phyloP scores from a whole-genome alignment of 441 rosid species.

The Adansonia grandidieri region DNA sequence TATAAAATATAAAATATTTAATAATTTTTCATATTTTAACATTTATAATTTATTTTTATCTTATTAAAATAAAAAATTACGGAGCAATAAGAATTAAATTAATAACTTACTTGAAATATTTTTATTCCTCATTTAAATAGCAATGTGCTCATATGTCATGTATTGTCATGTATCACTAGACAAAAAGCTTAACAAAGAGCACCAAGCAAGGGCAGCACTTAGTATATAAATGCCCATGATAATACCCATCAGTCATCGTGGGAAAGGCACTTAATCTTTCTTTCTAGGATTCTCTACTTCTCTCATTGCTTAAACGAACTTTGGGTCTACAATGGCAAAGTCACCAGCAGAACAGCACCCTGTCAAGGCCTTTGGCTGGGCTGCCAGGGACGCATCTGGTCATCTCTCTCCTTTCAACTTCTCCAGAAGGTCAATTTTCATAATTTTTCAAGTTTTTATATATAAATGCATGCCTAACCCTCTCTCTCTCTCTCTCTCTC shows the following conservation, averaged over 20 bases:
- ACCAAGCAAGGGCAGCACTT: not conserved
- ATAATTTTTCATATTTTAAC: too few species aligned
- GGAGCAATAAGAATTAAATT: too few species aligned
- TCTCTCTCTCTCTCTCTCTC: not conserved
- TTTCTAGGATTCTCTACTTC: not conserved
- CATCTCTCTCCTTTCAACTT: conserved; percentile 57
- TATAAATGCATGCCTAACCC: not conserved
- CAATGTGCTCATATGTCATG: too few species aligned
- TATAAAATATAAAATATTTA: too few species aligned
- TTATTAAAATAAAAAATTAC: too few species aligned
- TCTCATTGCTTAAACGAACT: not conserved
- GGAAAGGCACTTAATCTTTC: not conserved
- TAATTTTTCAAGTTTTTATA: not conserved
- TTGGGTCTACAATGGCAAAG: conserved; percentile 35
- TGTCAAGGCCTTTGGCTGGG: conserved; percentile 58
- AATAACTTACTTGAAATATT: too few species aligned
- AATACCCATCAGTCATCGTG: not conserved
- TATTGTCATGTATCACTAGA: too few species aligned
- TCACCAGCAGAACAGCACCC: conserved; percentile 38
- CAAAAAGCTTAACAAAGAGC: too few species aligned
- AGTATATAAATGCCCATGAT: not conserved
- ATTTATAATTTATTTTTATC: too few species aligned
- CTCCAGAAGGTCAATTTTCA: conserved; percentile 47
- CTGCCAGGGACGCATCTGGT: conserved; percentile 57
- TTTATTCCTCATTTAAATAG: too few species aligned